Base-by-base conservation (phyloP, 2,329 filamentous ascomycete species). In the Aspergillus novofumigatus region DNA sequence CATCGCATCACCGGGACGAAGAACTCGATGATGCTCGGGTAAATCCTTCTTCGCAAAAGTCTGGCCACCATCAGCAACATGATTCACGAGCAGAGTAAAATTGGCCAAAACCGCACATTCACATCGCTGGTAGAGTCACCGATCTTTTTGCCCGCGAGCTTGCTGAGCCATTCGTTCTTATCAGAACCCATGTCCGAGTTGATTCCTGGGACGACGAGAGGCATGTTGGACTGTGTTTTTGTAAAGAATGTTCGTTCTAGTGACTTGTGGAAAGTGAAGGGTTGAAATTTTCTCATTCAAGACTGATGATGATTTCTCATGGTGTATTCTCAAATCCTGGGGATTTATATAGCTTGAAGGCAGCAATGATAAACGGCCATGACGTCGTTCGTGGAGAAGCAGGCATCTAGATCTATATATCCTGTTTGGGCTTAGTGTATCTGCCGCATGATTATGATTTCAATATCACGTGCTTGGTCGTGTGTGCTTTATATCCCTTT, bases 21-120 rank as follows among this genome's bases (percentile, higher is more conserved):
- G 53, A 14, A 80, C 70, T 3, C 78, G 75, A 60, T 80, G 77
- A 20, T 68, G 60, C 50, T 76, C 53, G 1, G 78, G 78, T 3
- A 80, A 70, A 47, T 80, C 78, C 54, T 72, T 73, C 64, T 77
- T 79, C 23, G 78, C 73, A 53, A 80, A 80, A 1, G 68, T 72
- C 74, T 78, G 61, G 8, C 28, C 28, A 51, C 2, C 23, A 17
- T 10, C 3, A 35, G 38, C 29, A 29, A 51, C 2, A 2, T 26
- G 11, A 51, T 9, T n/a, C n/a, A 4, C 48, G 9, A 52, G 35
- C 26, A 52, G 48, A 49, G 4, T 51, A 35, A 7, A 4, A 9
- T 21, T 26, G 21, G 41, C 17, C 10, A 41, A 53, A 50, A 38
- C 60, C 70, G 38, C 60, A 77, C 75, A 29, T 65, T 64, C 45